Evolutionary conservation across 2,329 filamentous ascomycete genomes (phyloP).

Genomic region (Hymenoscyphus infarciens): DNA sequence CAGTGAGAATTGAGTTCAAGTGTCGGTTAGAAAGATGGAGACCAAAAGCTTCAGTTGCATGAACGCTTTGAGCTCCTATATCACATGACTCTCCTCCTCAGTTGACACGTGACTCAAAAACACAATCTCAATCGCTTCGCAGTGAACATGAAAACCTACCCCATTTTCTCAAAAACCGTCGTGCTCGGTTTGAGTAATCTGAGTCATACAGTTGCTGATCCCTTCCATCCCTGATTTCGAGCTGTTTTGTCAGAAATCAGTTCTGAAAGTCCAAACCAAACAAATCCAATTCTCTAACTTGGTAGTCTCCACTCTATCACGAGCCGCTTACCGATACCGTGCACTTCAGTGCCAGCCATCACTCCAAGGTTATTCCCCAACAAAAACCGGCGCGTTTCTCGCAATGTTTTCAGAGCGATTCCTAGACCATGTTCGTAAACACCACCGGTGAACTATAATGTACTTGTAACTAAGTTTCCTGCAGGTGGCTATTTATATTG

Average conservation of each 20-base stretch:
- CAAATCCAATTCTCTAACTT: background rate
- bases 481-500: background rate
- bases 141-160: no score
- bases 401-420: background rate
- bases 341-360: background rate
- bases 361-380: background rate
- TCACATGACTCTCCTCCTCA: background rate
- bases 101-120: background rate
- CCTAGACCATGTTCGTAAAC: background rate
- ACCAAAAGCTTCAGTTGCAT: background rate
- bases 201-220: no score
- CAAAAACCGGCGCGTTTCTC: background rate
- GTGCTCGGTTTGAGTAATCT: no score
- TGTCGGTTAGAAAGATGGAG: background rate
- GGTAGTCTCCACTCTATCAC: background rate
- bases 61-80: no score
- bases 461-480: background rate
- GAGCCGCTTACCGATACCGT: background rate
- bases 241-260: background rate
- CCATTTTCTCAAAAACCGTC: no score
- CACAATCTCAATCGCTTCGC: no score
- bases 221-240: background rate
- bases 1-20: background rate
- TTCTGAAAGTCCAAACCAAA: background rate
- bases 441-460: background rate